Evolutionary conservation across 164 flowering plant species (phyloP), one percentile per base, ranked within the genome.

Genomic region (Pachysandra terminalis): DNA sequence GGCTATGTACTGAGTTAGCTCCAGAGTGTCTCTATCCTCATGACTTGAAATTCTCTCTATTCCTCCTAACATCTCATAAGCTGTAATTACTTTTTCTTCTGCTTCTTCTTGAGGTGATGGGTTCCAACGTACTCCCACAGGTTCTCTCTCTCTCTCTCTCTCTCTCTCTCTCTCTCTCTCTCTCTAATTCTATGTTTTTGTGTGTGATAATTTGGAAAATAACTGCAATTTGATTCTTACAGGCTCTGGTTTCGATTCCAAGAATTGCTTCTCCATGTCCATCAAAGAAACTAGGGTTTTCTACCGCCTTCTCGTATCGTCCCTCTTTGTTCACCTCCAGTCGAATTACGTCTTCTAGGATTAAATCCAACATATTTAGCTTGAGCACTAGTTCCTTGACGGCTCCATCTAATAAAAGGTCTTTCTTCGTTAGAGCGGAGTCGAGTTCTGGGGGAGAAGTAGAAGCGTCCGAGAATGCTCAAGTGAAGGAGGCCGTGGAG

Each of bases 361-460:
- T 64, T 77, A 77, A 77, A 5, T 26, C 59, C 21, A 22, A 32
- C 56, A 57, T 69, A 10, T 23, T 73, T 7, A 61, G 71, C n/a
- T 73, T 75, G 27, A 61, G 35, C 13, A 15, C 35, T 19, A 10
- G 22, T 19, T 67, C 73, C 8, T 0, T 67, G 0, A 7, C 64
- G 1, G 19, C 48, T 9, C 49, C 41, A 24, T 24, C 55, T 35
- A n/a, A 27, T n/a, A 77, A 23, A 21, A 75, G 69, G 27, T 60
- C 78, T 1, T 68, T 88, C 35, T 66, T 86, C 6, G 82, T 78
- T 19, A 79, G 80, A 59, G 93, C 90, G 5, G 93, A 89, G 59
- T 57, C 75, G 22, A 71, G 49, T 15, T 19, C 76, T 0, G 84
- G 66, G 49, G 77, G 66, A 17, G 82, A 68, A 67, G 71, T 24